These are phyloP conservation scores for Azolla pinnata DNA, from an alignment of 75 land plant species.

Conservation along the genomic window DNA sequence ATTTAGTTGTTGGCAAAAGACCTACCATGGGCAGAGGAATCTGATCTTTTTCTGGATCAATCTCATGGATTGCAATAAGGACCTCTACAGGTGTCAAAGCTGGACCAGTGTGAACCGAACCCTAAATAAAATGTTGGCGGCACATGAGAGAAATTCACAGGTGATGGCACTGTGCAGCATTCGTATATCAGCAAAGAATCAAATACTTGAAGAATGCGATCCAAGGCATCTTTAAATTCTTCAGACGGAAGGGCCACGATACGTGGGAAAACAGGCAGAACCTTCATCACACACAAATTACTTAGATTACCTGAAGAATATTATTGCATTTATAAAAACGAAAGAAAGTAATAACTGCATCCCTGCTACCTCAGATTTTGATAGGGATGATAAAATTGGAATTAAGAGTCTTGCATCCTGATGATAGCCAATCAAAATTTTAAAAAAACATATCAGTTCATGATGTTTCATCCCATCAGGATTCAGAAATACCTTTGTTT, in stretches of 20 bases:
- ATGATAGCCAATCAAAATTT: too few species aligned
- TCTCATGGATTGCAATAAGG: conserved; percentile 81
- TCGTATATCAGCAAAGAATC: not conserved
- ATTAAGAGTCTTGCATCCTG: conserved; percentile 84
- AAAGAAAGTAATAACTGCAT: too few species aligned
- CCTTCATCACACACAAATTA: too few species aligned
- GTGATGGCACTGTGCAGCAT: too few species aligned
- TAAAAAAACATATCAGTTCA: too few species aligned
- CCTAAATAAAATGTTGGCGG: too few species aligned
- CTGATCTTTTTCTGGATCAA: conserved; percentile 80
- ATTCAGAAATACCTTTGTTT: conserved; percentile 60
- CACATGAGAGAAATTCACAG: too few species aligned
- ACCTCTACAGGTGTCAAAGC: conserved; percentile 80
- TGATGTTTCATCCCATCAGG: too few species aligned
- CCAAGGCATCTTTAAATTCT: conserved; percentile 76
- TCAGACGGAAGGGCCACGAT: conserved; percentile 67
- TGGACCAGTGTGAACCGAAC: conserved; percentile 59
- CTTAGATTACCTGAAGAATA: too few species aligned
- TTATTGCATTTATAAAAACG: not conserved
- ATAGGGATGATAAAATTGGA: conserved; percentile 70
- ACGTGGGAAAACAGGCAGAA: conserved; percentile 55
- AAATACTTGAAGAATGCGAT: conserved; percentile 56
- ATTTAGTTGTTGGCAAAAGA: too few species aligned
- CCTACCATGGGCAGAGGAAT: conserved; percentile 86
- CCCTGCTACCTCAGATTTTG: conserved; percentile 92